Evolutionary conservation across 2,329 filamentous ascomycete genomes (phyloP), one percentile per base, ranked within the genome.

Genomic region (Venturiaceae sp.): DNA sequence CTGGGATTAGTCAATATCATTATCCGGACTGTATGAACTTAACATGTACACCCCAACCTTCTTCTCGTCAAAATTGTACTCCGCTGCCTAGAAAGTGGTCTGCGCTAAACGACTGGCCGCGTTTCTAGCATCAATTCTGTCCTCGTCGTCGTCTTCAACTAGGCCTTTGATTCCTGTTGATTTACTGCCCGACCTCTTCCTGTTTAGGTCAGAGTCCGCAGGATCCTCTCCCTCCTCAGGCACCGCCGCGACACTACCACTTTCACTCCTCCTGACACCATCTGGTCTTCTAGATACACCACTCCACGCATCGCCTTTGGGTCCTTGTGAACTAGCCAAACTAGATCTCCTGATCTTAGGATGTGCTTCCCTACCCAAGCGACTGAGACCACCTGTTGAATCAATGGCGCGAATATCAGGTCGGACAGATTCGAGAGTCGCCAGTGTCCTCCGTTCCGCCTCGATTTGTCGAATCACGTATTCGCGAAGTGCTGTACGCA

Each of bases 291-390:
- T 83, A 36, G 92, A 90, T 30, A 96, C 91, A 60, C 94, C 94
- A 66, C 90, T 96, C 94, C 94, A 99, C 16, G 94, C 87, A 72
- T 99, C 94, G n/a, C 94, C 94, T 75, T 95, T 95, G 54, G 94
- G 92, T 0, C 94, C 94, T 74, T 99, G 94, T 66, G 88, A 94
- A 52, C 89, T 88, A 16, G 89, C 88, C 64, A 96, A 74, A 71
- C 84, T 92, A 28, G 86, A 75, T 61, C 92, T 84, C 58, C 94
- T 83, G 32, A 76, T 74, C 5, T 85, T 75, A 2, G 94, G 92
- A 70, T 96, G 90, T 16, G 88, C 78, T 74, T 99, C 94, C 60
- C 94, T 85, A 44, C 94, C 94, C 34, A 99, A 80, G 44, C 94
- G 84, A 67, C 88, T 94, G 50, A 99, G 82, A 11, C 94, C 94